Conservation (phyloP, 2,329 filamentous ascomycete species). For the Botryotinia calthae region DNA sequence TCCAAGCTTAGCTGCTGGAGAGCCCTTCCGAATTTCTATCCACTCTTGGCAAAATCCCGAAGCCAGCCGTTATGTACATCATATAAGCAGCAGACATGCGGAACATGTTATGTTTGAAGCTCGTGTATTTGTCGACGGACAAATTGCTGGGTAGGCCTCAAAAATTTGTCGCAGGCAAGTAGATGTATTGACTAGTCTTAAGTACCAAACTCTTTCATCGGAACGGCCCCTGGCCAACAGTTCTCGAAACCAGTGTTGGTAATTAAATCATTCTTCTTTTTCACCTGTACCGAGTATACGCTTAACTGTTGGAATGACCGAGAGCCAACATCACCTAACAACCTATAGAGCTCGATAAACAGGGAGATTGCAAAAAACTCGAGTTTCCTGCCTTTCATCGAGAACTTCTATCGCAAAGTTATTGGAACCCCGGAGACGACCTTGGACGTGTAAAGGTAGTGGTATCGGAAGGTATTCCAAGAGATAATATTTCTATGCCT, state of each 20-base stretch:
- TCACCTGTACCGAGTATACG: not conserved
- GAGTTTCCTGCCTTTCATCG: slow-evolving; percentile 70
- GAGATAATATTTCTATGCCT: slow-evolving; percentile 49
- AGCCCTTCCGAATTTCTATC: slow-evolving; percentile 68
- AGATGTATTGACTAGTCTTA: not conserved
- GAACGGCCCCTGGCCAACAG: slow-evolving; percentile 49
- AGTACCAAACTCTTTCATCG: slow-evolving; percentile 51
- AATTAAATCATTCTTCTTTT: slow-evolving; percentile 28
- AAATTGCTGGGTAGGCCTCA: slow-evolving; percentile 53
- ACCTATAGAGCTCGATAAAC: slow-evolving; percentile 35
- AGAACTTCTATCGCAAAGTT: slow-evolving; percentile 64
- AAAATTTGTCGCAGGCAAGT: not conserved
- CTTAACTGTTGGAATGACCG: not conserved
- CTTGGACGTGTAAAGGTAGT: slow-evolving; percentile 73
- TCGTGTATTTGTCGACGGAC: slow-evolving; percentile 67
- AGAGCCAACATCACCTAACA: slow-evolving; percentile 12
- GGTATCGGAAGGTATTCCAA: slow-evolving; percentile 69
- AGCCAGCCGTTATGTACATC: slow-evolving; percentile 55
- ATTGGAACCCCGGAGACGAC: slow-evolving; percentile 70
- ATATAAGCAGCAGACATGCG: slow-evolving; percentile 52
- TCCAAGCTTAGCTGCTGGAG: slow-evolving; percentile 57
- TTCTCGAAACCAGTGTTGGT: slow-evolving; percentile 46
- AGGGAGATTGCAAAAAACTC: slow-evolving; percentile 58
- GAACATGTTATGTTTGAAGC: slow-evolving; percentile 62
- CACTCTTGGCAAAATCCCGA: slow-evolving; percentile 68